Percentiles rank a stretch among this genome's conserved stretches.
Evolutionary conservation across 2,329 filamentous ascomycete genomes (phyloP).

Genomic region (Corinectria fuckeliana): DNA sequence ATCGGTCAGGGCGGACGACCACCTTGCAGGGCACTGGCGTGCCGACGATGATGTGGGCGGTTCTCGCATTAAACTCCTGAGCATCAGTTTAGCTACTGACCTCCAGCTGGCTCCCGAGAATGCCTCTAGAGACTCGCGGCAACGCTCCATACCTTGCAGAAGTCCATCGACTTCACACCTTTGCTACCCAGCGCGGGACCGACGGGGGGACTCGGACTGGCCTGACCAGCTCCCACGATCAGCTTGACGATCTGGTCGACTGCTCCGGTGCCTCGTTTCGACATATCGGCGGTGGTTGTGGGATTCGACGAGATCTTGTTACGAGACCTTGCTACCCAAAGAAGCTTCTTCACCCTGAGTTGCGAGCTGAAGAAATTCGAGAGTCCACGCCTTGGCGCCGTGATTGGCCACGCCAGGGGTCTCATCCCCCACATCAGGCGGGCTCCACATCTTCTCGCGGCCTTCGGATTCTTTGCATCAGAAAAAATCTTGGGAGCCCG

Average conservation of each 20-base stretch:
- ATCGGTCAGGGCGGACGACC: conserved; percentile 89
- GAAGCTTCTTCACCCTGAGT: conserved; percentile 21
- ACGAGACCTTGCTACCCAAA: conserved; percentile 13
- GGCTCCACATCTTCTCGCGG: conserved; percentile 26
- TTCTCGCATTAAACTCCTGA: conserved; percentile 96
- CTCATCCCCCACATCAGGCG: conserved; percentile 23
- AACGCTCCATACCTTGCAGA: conserved; percentile 79
- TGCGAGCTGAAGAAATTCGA: conserved; percentile 39
- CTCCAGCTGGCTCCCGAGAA: background rate
- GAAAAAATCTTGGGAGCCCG: conserved; percentile 35
- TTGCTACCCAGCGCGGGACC: conserved; percentile 96
- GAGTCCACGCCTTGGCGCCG: conserved; percentile 15
- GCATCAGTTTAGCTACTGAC: conserved; percentile 23
- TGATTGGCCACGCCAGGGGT: conserved; percentile 33
- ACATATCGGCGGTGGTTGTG: conserved; percentile 51
- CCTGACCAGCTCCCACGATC: conserved; percentile 95
- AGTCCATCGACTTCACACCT: conserved; percentile 99
- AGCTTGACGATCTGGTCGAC: conserved; percentile 88
- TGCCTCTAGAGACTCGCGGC: background rate
- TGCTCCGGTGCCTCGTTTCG: conserved; percentile 52
- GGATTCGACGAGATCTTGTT: conserved; percentile 11
- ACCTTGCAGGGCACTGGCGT: conserved; percentile 91
- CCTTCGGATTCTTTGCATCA: conserved; percentile 17
- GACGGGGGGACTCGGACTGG: conserved; percentile 92
- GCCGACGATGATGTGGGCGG: conserved; percentile 80